These are phyloP conservation scores for Carallia brachiata DNA, from an alignment of 345 rosid species.

Conservation along the genomic window DNA sequence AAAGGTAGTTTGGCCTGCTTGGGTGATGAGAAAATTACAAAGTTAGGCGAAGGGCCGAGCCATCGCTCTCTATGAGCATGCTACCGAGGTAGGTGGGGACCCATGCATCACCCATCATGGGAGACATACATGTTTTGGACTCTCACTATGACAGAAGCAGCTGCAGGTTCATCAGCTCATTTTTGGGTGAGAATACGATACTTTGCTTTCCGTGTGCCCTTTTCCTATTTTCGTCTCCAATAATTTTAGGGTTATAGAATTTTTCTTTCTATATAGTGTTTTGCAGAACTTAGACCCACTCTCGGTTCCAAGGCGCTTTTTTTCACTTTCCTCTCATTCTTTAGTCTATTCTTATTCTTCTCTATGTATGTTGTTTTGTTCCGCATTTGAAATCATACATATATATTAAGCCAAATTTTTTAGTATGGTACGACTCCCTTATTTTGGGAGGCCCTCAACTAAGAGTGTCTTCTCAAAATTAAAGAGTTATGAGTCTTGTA, in stretches of 20 bases:
- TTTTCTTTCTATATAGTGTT: background rate
- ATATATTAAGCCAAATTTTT: too few species aligned
- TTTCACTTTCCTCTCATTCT: background rate
- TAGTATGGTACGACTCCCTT: too few species aligned
- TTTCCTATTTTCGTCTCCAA: conserved; percentile 9
- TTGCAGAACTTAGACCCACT: conserved; percentile 17
- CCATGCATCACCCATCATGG: conserved; percentile 57
- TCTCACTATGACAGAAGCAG: conserved; percentile 22
- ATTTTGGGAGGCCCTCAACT: too few species aligned
- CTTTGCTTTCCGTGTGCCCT: conserved; percentile 30
- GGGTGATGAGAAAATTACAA: background rate
- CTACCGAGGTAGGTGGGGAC: conserved; percentile 38
- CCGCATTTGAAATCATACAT: too few species aligned
- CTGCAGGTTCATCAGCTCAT: conserved; percentile 1
- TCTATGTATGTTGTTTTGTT: background rate
- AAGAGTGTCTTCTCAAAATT: too few species aligned
- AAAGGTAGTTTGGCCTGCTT: background rate
- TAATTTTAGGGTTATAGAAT: background rate
- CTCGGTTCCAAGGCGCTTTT: background rate
- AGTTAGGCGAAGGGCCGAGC: conserved; percentile 11
- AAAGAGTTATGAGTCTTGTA: too few species aligned
- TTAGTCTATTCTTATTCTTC: background rate
- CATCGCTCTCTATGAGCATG: conserved; percentile 15
- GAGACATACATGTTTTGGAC: conserved; percentile 41
- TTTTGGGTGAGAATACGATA: conserved; percentile 28